A percentile compares a stretch with the other conserved stretches of the same genome.
Evolutionary conservation across 2,329 filamentous ascomycete genomes (phyloP).

Genomic region (Exophiala calicioides): DNA sequence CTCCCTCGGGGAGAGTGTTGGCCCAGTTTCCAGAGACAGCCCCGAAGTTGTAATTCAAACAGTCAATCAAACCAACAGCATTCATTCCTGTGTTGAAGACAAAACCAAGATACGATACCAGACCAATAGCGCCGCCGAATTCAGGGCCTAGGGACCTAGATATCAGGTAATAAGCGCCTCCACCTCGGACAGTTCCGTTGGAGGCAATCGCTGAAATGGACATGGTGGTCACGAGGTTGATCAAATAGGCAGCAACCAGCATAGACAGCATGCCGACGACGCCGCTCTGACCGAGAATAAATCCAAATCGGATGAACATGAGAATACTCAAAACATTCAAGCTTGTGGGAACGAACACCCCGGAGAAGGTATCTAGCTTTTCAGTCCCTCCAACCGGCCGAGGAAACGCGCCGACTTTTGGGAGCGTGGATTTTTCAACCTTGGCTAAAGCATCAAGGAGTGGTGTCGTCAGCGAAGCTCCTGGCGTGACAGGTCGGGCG

Average conservation of each 20-base stretch:
- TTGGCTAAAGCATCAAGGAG: background rate
- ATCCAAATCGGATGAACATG: conserved; percentile 88
- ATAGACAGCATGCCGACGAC: conserved; percentile 76
- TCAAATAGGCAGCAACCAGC: conserved; percentile 72
- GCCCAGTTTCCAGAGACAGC: conserved; percentile 56
- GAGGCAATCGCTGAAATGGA: conserved; percentile 87
- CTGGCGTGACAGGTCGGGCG: background rate
- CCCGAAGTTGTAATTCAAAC: conserved; percentile 74
- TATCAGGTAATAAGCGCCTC: conserved; percentile 86
- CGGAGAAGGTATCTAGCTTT: conserved; percentile 75
- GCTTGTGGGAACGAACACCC: conserved; percentile 85
- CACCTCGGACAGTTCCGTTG: conserved; percentile 84
- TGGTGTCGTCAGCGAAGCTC: background rate
- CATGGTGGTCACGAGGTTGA: conserved; percentile 81
- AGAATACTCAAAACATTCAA: conserved; percentile 86
- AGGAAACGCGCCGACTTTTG: conserved; percentile 3
- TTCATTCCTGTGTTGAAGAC: conserved; percentile 86
- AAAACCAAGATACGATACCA: conserved; percentile 89
- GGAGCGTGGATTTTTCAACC: conserved; percentile 12
- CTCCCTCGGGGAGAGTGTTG: conserved; percentile 66
- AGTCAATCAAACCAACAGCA: conserved; percentile 81
- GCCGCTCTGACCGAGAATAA: conserved; percentile 78
- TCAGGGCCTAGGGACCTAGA: conserved; percentile 83
- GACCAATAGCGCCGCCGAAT: conserved; percentile 83
- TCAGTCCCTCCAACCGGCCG: conserved; percentile 38